Conservation (phyloP, 176 grass and related monocot species). For the Pharus latifolius region DNA sequence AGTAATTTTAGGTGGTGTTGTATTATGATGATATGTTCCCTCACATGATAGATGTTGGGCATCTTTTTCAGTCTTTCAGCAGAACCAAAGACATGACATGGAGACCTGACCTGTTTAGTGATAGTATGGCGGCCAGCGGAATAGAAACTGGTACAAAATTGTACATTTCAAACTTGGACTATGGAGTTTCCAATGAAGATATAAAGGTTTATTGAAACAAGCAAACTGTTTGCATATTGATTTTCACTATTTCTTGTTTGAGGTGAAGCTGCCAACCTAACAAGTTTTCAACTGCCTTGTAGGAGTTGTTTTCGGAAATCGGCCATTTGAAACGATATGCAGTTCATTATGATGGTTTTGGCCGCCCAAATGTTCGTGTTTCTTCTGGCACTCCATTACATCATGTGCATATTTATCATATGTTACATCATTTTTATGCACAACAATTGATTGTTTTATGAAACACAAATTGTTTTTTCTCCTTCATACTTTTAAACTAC, state of each 20-base stretch:
- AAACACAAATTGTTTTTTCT: neutral
- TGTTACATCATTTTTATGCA: neutral
- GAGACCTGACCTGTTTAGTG: slow-evolving; percentile 91
- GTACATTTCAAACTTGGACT: slow-evolving; percentile 96
- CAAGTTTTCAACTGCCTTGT: slow-evolving; percentile 7
- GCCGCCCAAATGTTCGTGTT: slow-evolving; percentile 56
- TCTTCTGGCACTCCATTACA: neutral
- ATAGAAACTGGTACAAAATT: slow-evolving; percentile 87
- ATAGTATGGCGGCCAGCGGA: slow-evolving; percentile 61
- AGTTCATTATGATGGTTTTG: slow-evolving; percentile 83
- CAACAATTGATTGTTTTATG: neutral
- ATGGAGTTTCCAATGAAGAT: slow-evolving; percentile 89
- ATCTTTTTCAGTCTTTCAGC: slow-evolving; percentile 85
- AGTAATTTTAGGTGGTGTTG: slow-evolving; percentile 21
- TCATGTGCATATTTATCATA: neutral
- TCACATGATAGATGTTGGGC: slow-evolving; percentile 48
- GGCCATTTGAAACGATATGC: slow-evolving; percentile 67
- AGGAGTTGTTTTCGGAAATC: slow-evolving; percentile 81
- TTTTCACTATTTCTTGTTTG: neutral
- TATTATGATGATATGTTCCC: slow-evolving; percentile 26
- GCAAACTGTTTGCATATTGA: neutral
- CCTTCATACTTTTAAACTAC: neutral
- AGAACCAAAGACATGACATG: slow-evolving; percentile 84
- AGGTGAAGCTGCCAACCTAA: neutral
- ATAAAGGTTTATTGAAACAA: slow-evolving; percentile 71